Conservation (phyloP, 345 rosid species). For the Triadica sebifera region DNA sequence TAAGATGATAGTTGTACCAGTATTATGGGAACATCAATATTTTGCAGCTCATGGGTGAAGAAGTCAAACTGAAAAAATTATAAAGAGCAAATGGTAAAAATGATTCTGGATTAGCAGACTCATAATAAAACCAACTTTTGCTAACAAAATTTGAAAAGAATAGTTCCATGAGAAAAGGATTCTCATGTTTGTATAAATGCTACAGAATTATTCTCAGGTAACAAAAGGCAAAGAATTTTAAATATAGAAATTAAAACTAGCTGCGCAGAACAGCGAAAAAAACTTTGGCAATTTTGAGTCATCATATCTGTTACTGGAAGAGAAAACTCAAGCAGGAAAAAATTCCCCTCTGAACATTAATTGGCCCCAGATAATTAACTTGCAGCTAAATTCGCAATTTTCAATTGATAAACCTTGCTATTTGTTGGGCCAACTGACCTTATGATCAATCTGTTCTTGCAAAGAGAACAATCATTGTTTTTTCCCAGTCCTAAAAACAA, state of each 20-base stretch:
- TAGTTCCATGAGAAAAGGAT: neutral
- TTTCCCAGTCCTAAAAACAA: slow-evolving; percentile 60
- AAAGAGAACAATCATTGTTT: slow-evolving; percentile 64
- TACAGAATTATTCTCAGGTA: neutral
- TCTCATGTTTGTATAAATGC: neutral
- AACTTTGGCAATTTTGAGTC: neutral
- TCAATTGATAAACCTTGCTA: neutral
- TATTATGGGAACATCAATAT: slow-evolving; percentile 53
- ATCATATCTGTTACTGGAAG: neutral
- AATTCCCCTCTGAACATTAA: slow-evolving; percentile 3
- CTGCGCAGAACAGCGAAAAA: neutral
- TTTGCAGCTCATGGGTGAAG: slow-evolving; percentile 55
- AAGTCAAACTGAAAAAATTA: slow-evolving; percentile 64
- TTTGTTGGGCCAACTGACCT: slow-evolving; percentile 33
- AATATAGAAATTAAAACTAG: neutral
- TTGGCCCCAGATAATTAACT: neutral
- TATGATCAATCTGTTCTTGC: slow-evolving; percentile 79
- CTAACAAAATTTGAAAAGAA: neutral
- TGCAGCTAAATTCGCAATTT: neutral
- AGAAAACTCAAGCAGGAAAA: neutral
- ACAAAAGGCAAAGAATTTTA: neutral
- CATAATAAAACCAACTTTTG: neutral
- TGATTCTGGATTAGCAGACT: neutral
- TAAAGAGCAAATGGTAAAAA: slow-evolving; percentile 17
- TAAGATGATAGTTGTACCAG: slow-evolving; percentile 42